phyloP scores from a whole-genome alignment of 345 rosid genomes.

The Psidium friedrichsthalianum region DNA sequence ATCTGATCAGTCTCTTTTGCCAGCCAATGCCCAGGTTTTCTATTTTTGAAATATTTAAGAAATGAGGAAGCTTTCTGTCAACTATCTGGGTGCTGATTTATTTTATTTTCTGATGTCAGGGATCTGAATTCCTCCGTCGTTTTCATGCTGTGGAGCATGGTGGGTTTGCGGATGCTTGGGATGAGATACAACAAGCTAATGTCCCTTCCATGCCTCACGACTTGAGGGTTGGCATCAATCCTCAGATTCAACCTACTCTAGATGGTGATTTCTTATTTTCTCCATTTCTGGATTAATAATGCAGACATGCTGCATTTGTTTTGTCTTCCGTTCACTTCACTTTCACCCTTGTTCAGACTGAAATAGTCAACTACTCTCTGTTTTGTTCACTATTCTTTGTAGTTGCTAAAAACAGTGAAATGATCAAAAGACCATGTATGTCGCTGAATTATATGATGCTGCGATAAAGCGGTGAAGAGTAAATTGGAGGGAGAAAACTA shows the following conservation, averaged over 20 bases:
- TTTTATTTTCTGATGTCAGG: constrained; percentile 22
- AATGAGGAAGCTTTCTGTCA: not conserved
- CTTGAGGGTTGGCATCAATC: constrained; percentile 7
- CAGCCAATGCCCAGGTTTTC: constrained; percentile 55
- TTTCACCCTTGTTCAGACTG: not conserved
- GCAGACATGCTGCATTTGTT: not conserved
- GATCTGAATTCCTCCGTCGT: constrained; percentile 61
- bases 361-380: not conserved
- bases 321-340: not conserved
- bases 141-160: constrained; percentile 58
- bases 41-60: not conserved
- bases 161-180: constrained; percentile 75
- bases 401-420: not conserved
- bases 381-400: not conserved
- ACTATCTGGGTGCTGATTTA: not conserved
- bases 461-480: not conserved
- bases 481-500: not conserved
- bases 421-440: not conserved
- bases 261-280: constrained; percentile 40
- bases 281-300: not conserved
- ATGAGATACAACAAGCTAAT: constrained; percentile 52
- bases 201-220: constrained; percentile 38
- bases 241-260: constrained; percentile 43
- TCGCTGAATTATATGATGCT: not conserved
- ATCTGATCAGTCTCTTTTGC: constrained; percentile 49